Evolutionary conservation across 306 rosid genomes (phyloP).

Genomic region (Rubus idaeus): DNA sequence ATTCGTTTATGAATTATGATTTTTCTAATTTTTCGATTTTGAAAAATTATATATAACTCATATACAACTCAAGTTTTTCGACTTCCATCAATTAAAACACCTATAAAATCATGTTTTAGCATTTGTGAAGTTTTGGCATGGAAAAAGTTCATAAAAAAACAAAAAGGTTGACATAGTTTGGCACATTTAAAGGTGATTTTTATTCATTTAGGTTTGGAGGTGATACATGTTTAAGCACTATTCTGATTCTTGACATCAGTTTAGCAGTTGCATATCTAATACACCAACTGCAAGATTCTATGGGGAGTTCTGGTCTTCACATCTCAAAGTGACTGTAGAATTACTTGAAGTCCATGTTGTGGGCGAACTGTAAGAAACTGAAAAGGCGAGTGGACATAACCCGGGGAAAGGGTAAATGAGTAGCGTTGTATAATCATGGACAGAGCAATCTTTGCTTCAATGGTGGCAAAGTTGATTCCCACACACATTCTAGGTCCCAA

Average conservation of each 20-base stretch:
- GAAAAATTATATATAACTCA: no score
- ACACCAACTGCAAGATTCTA: not conserved
- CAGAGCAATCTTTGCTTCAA: not conserved
- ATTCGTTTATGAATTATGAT: no score
- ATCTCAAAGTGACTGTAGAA: not conserved
- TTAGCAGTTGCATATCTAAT: not conserved
- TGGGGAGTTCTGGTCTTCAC: not conserved
- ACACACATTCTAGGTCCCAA: conserved; percentile 23
- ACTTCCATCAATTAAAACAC: no score
- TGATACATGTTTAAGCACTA: not conserved
- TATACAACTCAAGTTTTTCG: no score
- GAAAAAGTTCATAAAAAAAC: no score
- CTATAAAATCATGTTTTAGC: no score
- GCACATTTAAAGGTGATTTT: not conserved
- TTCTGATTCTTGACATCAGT: not conserved
- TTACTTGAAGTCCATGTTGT: not conserved
- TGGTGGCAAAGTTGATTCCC: conserved; percentile 22
- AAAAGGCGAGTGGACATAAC: not conserved
- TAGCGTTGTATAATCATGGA: conserved; percentile 29
- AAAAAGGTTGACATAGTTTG: no score
- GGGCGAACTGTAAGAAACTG: not conserved
- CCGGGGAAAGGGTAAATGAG: conserved; percentile 20
- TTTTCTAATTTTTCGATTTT: no score
- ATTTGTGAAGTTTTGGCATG: no score
- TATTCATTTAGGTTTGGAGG: not conserved